Evolutionary conservation across 305 asterid species (phyloP).

Genomic region (Fraxinus baroniana): DNA sequence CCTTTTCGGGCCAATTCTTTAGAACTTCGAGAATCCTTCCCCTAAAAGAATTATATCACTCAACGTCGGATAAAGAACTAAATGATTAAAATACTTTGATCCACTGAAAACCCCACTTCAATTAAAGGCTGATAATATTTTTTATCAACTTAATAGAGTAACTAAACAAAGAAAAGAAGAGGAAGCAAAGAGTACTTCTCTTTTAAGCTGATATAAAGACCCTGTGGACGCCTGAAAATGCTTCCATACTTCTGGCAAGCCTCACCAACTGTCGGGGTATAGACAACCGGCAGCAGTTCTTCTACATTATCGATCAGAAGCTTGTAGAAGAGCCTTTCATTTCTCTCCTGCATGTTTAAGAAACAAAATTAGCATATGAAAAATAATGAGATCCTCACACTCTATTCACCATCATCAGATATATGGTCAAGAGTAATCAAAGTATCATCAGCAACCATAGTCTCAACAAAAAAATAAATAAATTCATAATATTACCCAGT

Average conservation of each 20-base stretch:
- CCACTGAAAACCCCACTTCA: neutral
- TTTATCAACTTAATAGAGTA: neutral
- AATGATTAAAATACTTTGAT: neutral
- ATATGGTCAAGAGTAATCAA: neutral
- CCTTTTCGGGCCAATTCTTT: slow-evolving; percentile 90
- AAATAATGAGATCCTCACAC: neutral
- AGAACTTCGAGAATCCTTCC: slow-evolving; percentile 82
- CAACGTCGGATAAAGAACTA: slow-evolving; percentile 15
- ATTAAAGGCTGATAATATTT: neutral
- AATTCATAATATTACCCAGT: neutral
- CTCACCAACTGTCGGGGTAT: slow-evolving; percentile 92
- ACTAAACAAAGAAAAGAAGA: neutral
- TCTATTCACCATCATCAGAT: neutral
- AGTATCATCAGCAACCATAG: neutral
- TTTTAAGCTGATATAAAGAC: slow-evolving; percentile 81
- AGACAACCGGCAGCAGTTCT: slow-evolving; percentile 82
- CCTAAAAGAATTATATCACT: slow-evolving; percentile 35
- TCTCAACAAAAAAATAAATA: neutral
- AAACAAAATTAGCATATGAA: neutral
- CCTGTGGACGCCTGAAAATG: slow-evolving; percentile 92
- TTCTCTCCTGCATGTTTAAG: slow-evolving; percentile 60
- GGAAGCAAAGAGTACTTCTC: slow-evolving; percentile 48
- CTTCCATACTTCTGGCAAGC: slow-evolving; percentile 96
- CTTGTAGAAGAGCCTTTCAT: slow-evolving; percentile 85
- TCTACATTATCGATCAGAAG: slow-evolving; percentile 83